A percentile compares a stretch with the other conserved stretches of the same genome.
phyloP scores from a whole-genome alignment of 2,329 filamentous ascomycete genomes.

The Thelonectria blattea region DNA sequence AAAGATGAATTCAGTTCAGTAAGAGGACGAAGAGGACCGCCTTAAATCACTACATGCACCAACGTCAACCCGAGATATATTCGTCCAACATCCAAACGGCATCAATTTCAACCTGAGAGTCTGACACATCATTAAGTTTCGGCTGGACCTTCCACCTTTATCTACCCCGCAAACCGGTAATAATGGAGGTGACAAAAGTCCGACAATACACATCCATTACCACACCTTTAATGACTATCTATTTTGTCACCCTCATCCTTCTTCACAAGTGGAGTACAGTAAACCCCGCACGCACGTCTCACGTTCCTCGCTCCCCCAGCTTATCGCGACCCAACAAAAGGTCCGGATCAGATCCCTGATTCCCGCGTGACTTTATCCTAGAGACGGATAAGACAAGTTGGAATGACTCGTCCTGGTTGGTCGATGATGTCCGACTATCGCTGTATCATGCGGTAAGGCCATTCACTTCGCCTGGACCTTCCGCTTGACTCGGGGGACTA shows the following conservation, averaged over 20 bases:
- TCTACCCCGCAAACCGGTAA: conserved; percentile 5
- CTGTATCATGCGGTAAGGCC: background rate
- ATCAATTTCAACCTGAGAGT: too few species aligned
- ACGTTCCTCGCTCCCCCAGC: background rate
- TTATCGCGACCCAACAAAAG: background rate
- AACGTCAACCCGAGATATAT: too few species aligned
- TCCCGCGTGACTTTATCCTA: background rate
- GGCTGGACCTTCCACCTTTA: conserved; percentile 11
- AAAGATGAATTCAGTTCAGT: too few species aligned
- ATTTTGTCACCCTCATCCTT: background rate
- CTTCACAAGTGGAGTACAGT: background rate
- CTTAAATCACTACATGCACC: background rate
- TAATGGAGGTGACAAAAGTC: background rate
- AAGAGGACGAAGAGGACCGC: background rate
- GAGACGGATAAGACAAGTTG: background rate
- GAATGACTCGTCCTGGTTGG: background rate
- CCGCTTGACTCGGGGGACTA: background rate
- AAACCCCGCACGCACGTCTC: background rate
- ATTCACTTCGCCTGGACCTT: background rate
- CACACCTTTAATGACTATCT: background rate
- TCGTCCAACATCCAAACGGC: too few species aligned
- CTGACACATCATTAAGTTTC: background rate
- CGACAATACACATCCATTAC: too few species aligned
- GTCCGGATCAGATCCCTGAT: background rate
- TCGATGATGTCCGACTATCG: background rate